Percentiles rank a stretch among this genome's conserved stretches.
Evolutionary conservation across 2,329 filamentous ascomycete species (phyloP).

Genomic region (Parafenestella ontariensis): DNA sequence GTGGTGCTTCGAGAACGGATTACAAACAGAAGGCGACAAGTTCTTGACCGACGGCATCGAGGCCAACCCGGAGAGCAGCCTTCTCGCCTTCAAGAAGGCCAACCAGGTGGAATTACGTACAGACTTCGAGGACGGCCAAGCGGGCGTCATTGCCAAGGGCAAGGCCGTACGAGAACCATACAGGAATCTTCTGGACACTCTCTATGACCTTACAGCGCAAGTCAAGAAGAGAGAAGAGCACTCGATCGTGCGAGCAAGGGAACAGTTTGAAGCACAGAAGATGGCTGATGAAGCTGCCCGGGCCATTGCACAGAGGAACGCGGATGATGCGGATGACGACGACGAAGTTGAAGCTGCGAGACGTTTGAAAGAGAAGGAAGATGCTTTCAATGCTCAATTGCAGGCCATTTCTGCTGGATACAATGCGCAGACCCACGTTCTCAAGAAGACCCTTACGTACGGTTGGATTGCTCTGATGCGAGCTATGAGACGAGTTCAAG

Average conservation of each 20-base stretch:
- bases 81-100: conserved; percentile 87
- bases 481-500: conserved; percentile 92
- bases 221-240: conserved; percentile 71
- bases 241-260: conserved; percentile 62
- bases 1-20: conserved; percentile 83
- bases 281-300: conserved; percentile 51
- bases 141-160: conserved; percentile 68
- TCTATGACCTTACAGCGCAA: conserved; percentile 87
- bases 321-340: conserved; percentile 61
- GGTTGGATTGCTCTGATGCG: conserved; percentile 95
- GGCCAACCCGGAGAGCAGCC: conserved; percentile 91
- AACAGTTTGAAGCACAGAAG: conserved; percentile 58
- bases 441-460: conserved; percentile 87
- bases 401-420: conserved; percentile 69
- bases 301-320: conserved; percentile 48
- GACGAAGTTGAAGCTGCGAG: conserved; percentile 54
- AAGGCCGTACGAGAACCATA: conserved; percentile 82
- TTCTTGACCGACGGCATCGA: conserved; percentile 83
- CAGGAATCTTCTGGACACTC: conserved; percentile 79
- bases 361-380: conserved; percentile 55
- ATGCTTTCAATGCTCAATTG: conserved; percentile 62
- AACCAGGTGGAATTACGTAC: conserved; percentile 85
- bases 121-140: conserved; percentile 77
- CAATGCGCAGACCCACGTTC: conserved; percentile 73
- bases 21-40: conserved; percentile 75